Base-by-base conservation (phyloP, 345 rosid species). In the Sonneratia caseolaris region DNA sequence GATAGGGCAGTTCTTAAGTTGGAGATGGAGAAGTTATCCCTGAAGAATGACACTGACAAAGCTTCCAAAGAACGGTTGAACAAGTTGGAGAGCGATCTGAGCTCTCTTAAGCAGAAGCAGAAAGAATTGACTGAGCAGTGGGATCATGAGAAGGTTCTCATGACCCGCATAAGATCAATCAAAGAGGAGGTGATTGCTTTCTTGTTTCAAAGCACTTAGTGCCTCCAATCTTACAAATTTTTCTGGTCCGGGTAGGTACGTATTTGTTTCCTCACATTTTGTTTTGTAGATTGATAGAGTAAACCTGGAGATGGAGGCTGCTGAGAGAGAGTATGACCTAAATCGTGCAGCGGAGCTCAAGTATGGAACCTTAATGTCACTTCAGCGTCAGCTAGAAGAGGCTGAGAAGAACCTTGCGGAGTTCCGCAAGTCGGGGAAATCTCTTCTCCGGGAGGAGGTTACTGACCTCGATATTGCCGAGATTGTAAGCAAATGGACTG, bases 401-500 rank as follows among this genome's bases (percentile, higher is more conserved):
- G 97, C 97, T 70, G 96, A 95, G 81, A 86, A 78, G 74, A 92
- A 92, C 74, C 96, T 92, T 45, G 45, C 88, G 15, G 89, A 83
- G 5, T 92, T 86, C 76, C 87, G 75, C 74, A 81, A 84, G 64
- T 80, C 92, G 56, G 99, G 96, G 53, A 81, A 85, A 37, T 90
- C 97, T 45, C 74, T 95, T 77, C 93, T 95, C 45, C 85, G 85
- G 72, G 99, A 95, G 85, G 97, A 90, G 77, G 99, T 95, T 18
- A 87, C 89, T 51, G 94, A 90, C 79, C 76, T 89, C 66, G 99
- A 90, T 82, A 95, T 95, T 72, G 86, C 97, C 27, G 97, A 95
- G 80, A 83, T 95, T 67, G 97, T 95, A 66, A 95, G 96, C 81
- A 90, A 92, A 83, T 95, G 97, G 97, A 95, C 99, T 12, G 99